Base-by-base conservation (phyloP, 148 eudicot species). In the Bassia scoparia region DNA sequence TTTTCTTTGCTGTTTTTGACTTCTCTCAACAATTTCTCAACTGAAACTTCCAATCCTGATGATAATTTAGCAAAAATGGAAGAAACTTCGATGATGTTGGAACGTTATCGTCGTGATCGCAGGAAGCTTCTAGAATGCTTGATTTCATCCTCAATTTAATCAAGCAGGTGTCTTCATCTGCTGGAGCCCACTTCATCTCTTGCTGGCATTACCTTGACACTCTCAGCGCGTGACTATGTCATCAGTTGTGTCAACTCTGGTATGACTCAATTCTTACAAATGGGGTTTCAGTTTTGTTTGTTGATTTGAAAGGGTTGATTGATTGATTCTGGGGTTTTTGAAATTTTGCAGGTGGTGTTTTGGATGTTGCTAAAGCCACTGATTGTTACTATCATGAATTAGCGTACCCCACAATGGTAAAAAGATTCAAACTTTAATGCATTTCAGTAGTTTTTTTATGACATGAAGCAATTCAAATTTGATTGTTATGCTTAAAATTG, bases 201-300 rank as follows among this genome's bases (percentile, higher is more conserved):
- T 17, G 81, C 91, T 68, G 73, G 37, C 79, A 48, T 80, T 56
- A 83, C 61, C 70, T 87, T 55, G 97, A 93, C 50, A 43, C 79
- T 24, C 74, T 93, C 52, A 90, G 97, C 74, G 85, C 81, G n/a
- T 61, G 90, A 89, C 73, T 87, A 90, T 63, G 90, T 93, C 38
- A 78, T 93, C 37, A 50, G 71, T 43, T 88, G 90, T 76, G 76
- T 87, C 50, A 74, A 78, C 43, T 77, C 90, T 64, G 90, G 93
- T 88, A 59, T 73, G 48, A 26, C 24, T 54, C 43, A 3, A 8
- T 29, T 55, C 41, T 50, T 31, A 37, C 30, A 26, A 16, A 1
- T 6, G 14, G 46, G 65, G 37, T 63, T 1, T 54, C 33, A 31
- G 18, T 8, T 66, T 67, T 62, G 10, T n/a, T 49, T 63, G 9